Percentiles rank a stretch among this genome's conserved stretches.
These are phyloP conservation scores for Fusarium pininemorale DNA, from an alignment of 2,329 filamentous ascomycete genomes.

Conservation along the genomic window DNA sequence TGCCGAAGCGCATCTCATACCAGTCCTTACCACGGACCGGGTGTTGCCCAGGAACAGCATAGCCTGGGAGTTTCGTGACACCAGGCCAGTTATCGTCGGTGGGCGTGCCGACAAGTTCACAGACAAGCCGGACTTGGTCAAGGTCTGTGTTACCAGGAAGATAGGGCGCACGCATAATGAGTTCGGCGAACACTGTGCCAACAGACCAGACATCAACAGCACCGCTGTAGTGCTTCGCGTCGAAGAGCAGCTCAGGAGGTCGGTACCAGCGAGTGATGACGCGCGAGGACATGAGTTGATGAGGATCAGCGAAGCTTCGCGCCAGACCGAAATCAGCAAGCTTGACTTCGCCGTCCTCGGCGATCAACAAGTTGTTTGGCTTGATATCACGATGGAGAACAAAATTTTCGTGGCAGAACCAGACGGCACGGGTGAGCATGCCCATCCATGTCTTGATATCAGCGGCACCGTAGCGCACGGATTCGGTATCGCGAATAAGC, in stretches of 20 bases:
- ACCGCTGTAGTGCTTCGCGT: slow-evolving; percentile 86
- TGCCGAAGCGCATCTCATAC: slow-evolving; percentile 80
- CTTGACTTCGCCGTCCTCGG: slow-evolving; percentile 91
- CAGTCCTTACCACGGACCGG: slow-evolving; percentile 73
- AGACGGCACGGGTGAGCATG: slow-evolving; percentile 91
- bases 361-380: slow-evolving; percentile 96
- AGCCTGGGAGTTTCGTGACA: slow-evolving; percentile 81
- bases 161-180: slow-evolving; percentile 83
- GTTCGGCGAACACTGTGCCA: slow-evolving; percentile 91
- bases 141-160: slow-evolving; percentile 86
- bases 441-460: slow-evolving; percentile 99
- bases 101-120: slow-evolving; percentile 85
- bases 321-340: slow-evolving; percentile 98
- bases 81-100: slow-evolving; percentile 97
- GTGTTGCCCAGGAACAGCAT: slow-evolving; percentile 74
- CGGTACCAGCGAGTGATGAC: slow-evolving; percentile 98
- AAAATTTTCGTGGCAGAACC: slow-evolving; percentile 96
- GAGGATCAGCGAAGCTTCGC: slow-evolving; percentile 87
- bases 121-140: slow-evolving; percentile 85
- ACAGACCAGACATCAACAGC: slow-evolving; percentile 96
- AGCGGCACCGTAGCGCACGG: slow-evolving; percentile 81
- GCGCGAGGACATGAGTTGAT: slow-evolving; percentile 87
- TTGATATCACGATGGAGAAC: slow-evolving; percentile 98
- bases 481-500: slow-evolving; percentile 85
- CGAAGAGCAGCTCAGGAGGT: slow-evolving; percentile 91